Evolutionary conservation across 495 filamentous ascomycete species (phyloP).

Genomic region (Daldinia loculata): DNA sequence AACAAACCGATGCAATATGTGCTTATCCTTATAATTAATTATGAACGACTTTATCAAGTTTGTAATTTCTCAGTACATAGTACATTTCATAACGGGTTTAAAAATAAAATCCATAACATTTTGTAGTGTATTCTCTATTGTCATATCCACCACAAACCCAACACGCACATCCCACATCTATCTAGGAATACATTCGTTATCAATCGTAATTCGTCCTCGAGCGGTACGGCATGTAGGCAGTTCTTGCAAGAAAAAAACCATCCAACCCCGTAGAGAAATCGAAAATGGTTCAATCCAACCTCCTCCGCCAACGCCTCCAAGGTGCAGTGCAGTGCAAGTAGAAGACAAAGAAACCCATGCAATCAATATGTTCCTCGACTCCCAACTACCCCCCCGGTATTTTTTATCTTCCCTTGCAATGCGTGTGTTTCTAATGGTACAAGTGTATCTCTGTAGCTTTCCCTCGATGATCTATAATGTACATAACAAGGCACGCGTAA

Average conservation of each 20-base stretch:
- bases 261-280: conserved; percentile 5
- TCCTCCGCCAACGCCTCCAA: conserved; percentile 30
- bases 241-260: conserved; percentile 6
- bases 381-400: not conserved
- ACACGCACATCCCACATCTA: conserved; percentile 9
- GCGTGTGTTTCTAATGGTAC: conserved; percentile 34
- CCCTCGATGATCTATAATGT: conserved; percentile 28
- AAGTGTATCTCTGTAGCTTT: conserved; percentile 33
- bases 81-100: not conserved
- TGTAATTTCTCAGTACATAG: not conserved
- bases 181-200: conserved; percentile 33
- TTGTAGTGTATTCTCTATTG: not conserved
- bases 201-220: conserved; percentile 27
- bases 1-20: not conserved
- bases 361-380: not conserved
- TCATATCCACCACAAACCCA: not conserved
- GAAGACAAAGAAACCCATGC: conserved; percentile 12
- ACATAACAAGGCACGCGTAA: conserved; percentile 18
- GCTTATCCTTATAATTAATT: conserved; percentile 1
- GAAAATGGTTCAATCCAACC: conserved; percentile 7
- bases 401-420: conserved; percentile 33
- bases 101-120: not conserved
- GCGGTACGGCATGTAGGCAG: conserved; percentile 5
- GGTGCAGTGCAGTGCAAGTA: conserved; percentile 14
- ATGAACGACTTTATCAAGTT: not conserved